Base-by-base conservation (phyloP, 306 rosid genomes). In the Cucurbita moschata region DNA sequence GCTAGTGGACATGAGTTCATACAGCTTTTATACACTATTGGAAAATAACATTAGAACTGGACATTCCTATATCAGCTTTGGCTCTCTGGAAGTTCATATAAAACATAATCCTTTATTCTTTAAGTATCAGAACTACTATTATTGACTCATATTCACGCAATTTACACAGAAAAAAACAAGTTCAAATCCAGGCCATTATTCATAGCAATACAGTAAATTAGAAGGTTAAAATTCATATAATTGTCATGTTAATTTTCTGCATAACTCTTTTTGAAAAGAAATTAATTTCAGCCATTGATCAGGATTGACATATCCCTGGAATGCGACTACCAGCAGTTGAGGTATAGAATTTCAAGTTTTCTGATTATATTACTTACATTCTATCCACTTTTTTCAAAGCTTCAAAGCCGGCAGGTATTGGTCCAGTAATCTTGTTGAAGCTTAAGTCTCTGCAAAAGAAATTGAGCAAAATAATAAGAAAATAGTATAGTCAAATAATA, bases 391-490 rank as follows among this genome's bases (percentile, higher is more conserved):
- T 19, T 40, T 14, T 58, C 12, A 86, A 59, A 58, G 71, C 14
- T 4, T 5, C 38, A 76, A 72, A 86, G 82, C 9, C 59, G 9
- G 11, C 26, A 9, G 96, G 96, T 76, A 92, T 85, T 63, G 7
- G 72, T 42, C 93, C 98, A 13, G 71, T 84, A 74, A 90, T 63
- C 46, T 82, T 79, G 83, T 92, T 92, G 71, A 83, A 88, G 84
- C 98, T 87, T 63, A 92, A 88, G 76, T 92, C 98, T 82, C 96
- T 92, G 93, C 62, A 78, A 56, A 13, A 23, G 10, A 70, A 47
- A 67, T 44, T 44, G 38, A 44, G 19, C 11, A 67, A 67, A 67
- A 47, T 8, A 67, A 13, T 47, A 43, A 19, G 40, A 67, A 50
- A 69, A 30, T 19, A 44, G 37, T 67, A 43, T 46, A 21, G 40